These are phyloP conservation scores for Aspergillus sp. DNA, from an alignment of 2,329 filamentous ascomycete genomes.

Conservation along the genomic window DNA sequence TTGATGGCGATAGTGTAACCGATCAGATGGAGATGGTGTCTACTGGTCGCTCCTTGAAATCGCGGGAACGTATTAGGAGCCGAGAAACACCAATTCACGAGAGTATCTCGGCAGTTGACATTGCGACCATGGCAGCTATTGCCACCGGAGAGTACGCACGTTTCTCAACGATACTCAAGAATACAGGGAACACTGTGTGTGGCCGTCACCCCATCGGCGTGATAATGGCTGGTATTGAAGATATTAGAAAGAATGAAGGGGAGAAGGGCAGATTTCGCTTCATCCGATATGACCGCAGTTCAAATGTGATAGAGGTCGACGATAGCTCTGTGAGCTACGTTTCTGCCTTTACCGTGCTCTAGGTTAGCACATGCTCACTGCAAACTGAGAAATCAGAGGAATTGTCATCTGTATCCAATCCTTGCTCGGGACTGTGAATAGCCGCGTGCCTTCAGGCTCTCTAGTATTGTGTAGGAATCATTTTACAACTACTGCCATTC, in stretches of 20 bases:
- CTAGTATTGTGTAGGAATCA: not conserved
- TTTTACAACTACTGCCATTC: not conserved
- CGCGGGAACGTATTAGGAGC: conserved; percentile 36
- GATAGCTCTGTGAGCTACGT: conserved; percentile 96
- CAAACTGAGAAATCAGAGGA: not conserved
- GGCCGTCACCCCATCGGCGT: conserved; percentile 94
- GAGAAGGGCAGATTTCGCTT: conserved; percentile 68
- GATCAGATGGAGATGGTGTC: conserved; percentile 33
- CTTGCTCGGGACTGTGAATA: not conserved
- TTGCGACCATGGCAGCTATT: conserved; percentile 80
- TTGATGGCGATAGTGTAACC: conserved; percentile 26
- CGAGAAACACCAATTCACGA: conserved; percentile 68
- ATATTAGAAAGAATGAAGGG: conserved; percentile 49
- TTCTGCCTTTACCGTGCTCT: conserved; percentile 82
- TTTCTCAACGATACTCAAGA: conserved; percentile 69
- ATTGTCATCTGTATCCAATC: not conserved
- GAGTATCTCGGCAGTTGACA: conserved; percentile 78
- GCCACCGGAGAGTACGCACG: conserved; percentile 70
- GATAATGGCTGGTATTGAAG: conserved; percentile 83
- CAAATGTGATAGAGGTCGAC: conserved; percentile 63
- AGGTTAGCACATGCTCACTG: conserved; percentile 1
- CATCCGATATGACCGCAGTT: conserved; percentile 84
- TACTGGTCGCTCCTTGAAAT: conserved; percentile 30
- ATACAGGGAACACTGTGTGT: conserved; percentile 89
- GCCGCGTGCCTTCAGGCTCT: not conserved